Evolutionary conservation across 1,139 yeast species (phyloP).

Genomic region (Pichia sp.): DNA sequence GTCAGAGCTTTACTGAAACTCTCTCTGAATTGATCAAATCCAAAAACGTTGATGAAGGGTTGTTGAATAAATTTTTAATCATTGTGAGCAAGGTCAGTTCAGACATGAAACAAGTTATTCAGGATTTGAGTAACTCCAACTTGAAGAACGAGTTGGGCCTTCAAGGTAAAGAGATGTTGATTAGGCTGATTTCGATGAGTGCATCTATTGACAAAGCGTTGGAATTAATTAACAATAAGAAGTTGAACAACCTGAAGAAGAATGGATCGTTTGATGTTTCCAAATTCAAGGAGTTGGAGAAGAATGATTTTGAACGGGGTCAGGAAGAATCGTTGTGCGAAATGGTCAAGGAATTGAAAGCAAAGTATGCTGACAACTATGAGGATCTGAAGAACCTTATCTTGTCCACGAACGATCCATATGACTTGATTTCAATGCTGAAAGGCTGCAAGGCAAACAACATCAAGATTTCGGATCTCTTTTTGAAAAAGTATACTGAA

Average conservation of each 20-base stretch:
- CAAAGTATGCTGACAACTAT: slow-evolving; percentile 35
- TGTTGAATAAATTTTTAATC: slow-evolving; percentile 41
- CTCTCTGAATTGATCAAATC: slow-evolving; percentile 32
- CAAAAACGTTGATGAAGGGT: slow-evolving; percentile 27
- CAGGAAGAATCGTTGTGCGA: neutral
- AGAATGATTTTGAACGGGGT: neutral
- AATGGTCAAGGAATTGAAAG: slow-evolving; percentile 6
- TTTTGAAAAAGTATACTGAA: slow-evolving; percentile 33
- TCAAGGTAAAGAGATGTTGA: slow-evolving; percentile 69
- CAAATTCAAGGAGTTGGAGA: slow-evolving; percentile 2
- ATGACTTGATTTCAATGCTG: slow-evolving; percentile 48
- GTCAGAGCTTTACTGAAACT: slow-evolving; percentile 35
- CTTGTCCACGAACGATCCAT: slow-evolving; percentile 49
- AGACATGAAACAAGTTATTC: slow-evolving; percentile 50
- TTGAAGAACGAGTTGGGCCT: slow-evolving; percentile 48
- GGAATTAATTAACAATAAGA: slow-evolving; percentile 34
- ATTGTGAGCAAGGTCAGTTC: slow-evolving; percentile 43
- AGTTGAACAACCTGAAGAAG: slow-evolving; percentile 5
- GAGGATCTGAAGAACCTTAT: slow-evolving; percentile 52
- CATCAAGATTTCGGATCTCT: slow-evolving; percentile 48
- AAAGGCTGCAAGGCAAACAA: slow-evolving; percentile 50
- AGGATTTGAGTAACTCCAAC: slow-evolving; percentile 55
- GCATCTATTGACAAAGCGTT: slow-evolving; percentile 62
- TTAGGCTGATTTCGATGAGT: slow-evolving; percentile 60
- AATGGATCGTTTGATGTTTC: neutral